These are phyloP conservation scores for Ustilago hordei DNA, from an alignment of 1,284 basidiomycete species.

Conservation along the genomic window DNA sequence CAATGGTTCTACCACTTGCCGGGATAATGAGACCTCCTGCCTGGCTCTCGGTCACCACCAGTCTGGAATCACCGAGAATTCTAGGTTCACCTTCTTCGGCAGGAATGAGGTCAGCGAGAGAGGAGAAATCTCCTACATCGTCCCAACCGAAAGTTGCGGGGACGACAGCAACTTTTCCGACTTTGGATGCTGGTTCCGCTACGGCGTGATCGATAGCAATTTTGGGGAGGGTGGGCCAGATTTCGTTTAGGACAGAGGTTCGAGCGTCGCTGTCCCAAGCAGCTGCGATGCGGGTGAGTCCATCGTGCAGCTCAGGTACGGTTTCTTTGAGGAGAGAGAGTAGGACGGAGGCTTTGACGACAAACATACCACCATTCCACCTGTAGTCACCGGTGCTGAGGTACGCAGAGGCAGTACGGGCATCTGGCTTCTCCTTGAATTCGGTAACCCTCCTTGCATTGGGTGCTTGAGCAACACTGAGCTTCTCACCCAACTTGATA, in stretches of 20 bases:
- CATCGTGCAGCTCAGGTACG: slow-evolving; percentile 64
- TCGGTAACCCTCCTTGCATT: slow-evolving; percentile 67
- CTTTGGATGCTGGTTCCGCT: slow-evolving; percentile 67
- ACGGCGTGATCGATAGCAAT: slow-evolving; percentile 70
- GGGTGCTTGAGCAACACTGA: slow-evolving; percentile 57
- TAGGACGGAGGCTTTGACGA: slow-evolving; percentile 66
- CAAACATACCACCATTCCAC: slow-evolving; percentile 70
- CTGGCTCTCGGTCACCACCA: slow-evolving; percentile 67
- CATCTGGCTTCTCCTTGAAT: slow-evolving; percentile 70
- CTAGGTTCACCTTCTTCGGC: slow-evolving; percentile 68
- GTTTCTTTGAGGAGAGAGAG: slow-evolving; percentile 58
- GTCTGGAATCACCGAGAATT: slow-evolving; percentile 62
- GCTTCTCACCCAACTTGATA: slow-evolving; percentile 68
- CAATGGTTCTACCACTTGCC: slow-evolving; percentile 62
- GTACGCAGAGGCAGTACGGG: slow-evolving; percentile 66
- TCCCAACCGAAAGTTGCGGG: slow-evolving; percentile 70
- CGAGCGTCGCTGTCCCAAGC: slow-evolving; percentile 62
- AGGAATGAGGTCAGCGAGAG: slow-evolving; percentile 66
- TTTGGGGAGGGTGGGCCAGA: slow-evolving; percentile 67
- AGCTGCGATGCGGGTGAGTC: slow-evolving; percentile 61
- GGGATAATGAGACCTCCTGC: slow-evolving; percentile 67
- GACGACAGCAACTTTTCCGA: slow-evolving; percentile 67
- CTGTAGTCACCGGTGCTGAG: slow-evolving; percentile 67
- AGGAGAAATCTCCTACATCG: slow-evolving; percentile 68
- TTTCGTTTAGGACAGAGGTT: slow-evolving; percentile 45